phyloP scores from a whole-genome alignment of 2,329 filamentous ascomycete species.

The Botrytis cinerea region DNA sequence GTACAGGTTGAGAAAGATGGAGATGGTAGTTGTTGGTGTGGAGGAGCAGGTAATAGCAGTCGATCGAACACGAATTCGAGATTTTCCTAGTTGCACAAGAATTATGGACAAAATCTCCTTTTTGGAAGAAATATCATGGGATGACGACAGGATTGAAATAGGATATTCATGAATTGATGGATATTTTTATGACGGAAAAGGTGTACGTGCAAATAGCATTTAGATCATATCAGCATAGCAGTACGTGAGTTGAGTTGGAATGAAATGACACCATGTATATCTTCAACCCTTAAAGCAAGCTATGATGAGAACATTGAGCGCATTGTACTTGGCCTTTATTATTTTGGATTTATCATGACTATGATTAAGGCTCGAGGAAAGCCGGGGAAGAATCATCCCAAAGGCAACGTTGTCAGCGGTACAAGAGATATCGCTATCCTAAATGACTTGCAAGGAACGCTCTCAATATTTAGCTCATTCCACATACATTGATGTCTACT shows the following conservation, averaged over 20 bases:
- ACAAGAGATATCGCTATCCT: background rate
- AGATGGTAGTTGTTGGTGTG: constrained; percentile 66
- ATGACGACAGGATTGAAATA: background rate
- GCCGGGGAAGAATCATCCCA: background rate
- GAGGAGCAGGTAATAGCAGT: constrained; percentile 29
- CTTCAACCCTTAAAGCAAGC: background rate
- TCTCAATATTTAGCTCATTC: background rate
- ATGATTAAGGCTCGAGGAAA: background rate
- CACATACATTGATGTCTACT: background rate
- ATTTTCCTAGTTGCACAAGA: constrained; percentile 14
- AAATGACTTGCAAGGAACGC: background rate
- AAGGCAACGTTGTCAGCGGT: background rate
- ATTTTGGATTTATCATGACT: background rate
- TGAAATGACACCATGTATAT: background rate
- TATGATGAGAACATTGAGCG: background rate
- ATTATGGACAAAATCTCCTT: background rate
- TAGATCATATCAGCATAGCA: background rate
- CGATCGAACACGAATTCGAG: constrained; percentile 18
- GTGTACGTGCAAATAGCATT: background rate
- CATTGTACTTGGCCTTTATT: background rate
- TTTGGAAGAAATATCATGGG: background rate
- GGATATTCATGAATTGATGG: constrained; percentile 3
- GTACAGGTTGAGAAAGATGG: constrained; percentile 88
- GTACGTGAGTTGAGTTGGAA: background rate
- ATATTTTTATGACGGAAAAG: background rate